Percentiles rank a stretch among this genome's conserved stretches.
These are phyloP conservation scores for Glarea lozoyensis DNA, from an alignment of 495 filamentous ascomycete genomes.

Conservation along the genomic window DNA sequence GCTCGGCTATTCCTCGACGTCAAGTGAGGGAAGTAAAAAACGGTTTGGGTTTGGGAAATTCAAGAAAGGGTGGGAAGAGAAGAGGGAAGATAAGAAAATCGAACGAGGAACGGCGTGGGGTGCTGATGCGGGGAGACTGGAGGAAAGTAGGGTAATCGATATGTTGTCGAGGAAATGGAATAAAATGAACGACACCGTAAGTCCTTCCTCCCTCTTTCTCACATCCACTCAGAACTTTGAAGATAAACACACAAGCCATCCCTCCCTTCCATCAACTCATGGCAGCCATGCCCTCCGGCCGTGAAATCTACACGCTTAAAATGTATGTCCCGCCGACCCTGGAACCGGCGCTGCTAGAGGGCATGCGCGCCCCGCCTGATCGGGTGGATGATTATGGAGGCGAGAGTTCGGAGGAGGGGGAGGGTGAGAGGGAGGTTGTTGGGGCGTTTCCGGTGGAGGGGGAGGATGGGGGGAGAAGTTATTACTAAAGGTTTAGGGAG, in stretches of 20 bases:
- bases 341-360: conserved; percentile 45
- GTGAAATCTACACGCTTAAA: conserved; percentile 68
- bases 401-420: conserved; percentile 34
- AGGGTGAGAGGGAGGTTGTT: conserved; percentile 9
- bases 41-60: conserved; percentile 53
- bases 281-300: conserved; percentile 71
- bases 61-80: conserved; percentile 62
- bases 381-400: conserved; percentile 40
- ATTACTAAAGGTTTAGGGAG: too few relatives aligned
- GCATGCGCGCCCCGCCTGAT: conserved; percentile 38
- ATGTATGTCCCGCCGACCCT: conserved; percentile 50
- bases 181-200: conserved; percentile 85
- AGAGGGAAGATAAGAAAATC: conserved; percentile 56
- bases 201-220: conserved; percentile 14
- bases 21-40: conserved; percentile 31
- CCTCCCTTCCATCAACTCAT: conserved; percentile 61
- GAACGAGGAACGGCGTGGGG: conserved; percentile 69
- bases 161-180: conserved; percentile 86
- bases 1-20: conserved; percentile 43
- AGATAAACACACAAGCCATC: conserved; percentile 76
- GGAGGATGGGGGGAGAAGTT: conserved; percentile 22
- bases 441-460: conserved; percentile 34
- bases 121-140: conserved; percentile 69
- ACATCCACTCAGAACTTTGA: neutral
- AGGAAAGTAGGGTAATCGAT: conserved; percentile 78